Conservation (phyloP, 805 yeast genomes). For the Kuraishia piskuri region DNA sequence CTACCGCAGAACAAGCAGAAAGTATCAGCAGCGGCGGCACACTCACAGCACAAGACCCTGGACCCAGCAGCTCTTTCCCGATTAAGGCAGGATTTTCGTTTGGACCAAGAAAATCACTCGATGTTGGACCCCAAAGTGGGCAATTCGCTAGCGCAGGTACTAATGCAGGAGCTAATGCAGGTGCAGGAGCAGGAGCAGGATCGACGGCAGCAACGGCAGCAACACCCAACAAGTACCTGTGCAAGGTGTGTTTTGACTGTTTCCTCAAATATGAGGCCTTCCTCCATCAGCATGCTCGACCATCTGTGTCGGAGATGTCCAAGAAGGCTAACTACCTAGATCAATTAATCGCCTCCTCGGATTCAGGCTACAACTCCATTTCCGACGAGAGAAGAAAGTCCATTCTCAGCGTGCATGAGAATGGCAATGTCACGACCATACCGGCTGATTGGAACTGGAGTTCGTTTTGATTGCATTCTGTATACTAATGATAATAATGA, state of each 20-base stretch:
- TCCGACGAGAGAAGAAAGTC: slow-evolving; percentile 3
- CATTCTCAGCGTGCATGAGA: slow-evolving; percentile 9
- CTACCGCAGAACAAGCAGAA: not conserved
- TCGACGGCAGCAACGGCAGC: not conserved
- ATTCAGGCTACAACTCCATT: not conserved
- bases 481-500: not conserved
- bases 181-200: not conserved
- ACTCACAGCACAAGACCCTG: not conserved
- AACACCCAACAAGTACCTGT: slow-evolving; percentile 17
- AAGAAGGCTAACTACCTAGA: not conserved
- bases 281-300: slow-evolving; percentile 7
- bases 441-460: slow-evolving; percentile 34
- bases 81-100: not conserved
- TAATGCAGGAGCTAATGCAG: not conserved
- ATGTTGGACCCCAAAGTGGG: too few species aligned
- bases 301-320: not conserved
- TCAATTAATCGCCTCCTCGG: not conserved
- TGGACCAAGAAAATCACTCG: not conserved
- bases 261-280: slow-evolving; percentile 25
- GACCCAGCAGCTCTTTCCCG: not conserved
- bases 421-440: slow-evolving; percentile 10
- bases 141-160: too few species aligned
- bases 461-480: slow-evolving; percentile 17
- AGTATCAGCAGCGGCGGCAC: not conserved
- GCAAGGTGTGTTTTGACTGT: slow-evolving; percentile 26